Percentiles rank a stretch among this genome's conserved stretches.
Conservation (phyloP, 805 yeast species). For the Pichia membranifaciens region DNA sequence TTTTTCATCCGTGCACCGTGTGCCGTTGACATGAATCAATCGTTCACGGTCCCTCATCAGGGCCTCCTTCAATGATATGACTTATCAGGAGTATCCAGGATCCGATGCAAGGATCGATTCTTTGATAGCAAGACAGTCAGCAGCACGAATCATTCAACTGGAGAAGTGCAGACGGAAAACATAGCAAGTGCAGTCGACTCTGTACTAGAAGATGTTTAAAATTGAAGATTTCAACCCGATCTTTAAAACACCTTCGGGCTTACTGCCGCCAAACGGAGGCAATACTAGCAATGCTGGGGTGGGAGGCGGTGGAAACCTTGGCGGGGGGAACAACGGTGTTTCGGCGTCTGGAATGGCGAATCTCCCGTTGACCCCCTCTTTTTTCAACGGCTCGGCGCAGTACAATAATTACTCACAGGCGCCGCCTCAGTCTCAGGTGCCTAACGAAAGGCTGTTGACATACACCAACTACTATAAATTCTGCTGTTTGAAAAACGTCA, state of each 20-base stretch:
- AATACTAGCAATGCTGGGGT: neutral
- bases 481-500: constrained; percentile 24
- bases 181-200: no score
- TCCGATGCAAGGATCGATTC: no score
- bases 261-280: neutral
- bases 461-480: constrained; percentile 29
- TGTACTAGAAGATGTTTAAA: constrained; percentile 11
- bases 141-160: no score
- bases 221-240: constrained; percentile 18
- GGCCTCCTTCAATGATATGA: no score
- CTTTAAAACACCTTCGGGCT: constrained; percentile 10
- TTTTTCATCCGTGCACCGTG: no score
- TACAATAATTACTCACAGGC: neutral
- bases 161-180: no score
- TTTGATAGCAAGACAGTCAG: no score
- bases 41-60: no score
- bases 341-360: neutral
- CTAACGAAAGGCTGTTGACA: constrained; percentile 20
- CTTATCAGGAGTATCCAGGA: no score
- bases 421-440: constrained; percentile 2
- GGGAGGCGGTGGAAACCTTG: neutral
- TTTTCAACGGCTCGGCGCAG: neutral
- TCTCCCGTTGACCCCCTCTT: neutral
- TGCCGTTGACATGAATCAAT: no score
- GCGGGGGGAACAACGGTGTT: neutral